A percentile compares a stretch with the other conserved stretches of the same genome.
phyloP scores from a whole-genome alignment of 176 grass and related monocot genomes.

The Oryza brachyantha region DNA sequence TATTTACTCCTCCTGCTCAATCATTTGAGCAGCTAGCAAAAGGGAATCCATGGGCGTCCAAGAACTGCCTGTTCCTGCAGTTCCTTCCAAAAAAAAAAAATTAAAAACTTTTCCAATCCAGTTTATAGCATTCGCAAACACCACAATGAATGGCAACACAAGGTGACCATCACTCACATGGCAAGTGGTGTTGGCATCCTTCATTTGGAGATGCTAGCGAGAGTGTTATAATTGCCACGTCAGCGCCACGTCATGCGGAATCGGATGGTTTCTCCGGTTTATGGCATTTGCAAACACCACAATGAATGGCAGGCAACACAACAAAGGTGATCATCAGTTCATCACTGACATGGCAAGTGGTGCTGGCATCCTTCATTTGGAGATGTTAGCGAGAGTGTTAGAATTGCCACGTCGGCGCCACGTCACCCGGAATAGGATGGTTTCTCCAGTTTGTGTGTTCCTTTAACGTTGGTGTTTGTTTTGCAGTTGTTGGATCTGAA shows the following conservation, averaged over 20 bases:
- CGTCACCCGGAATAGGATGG: not conserved
- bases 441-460: not conserved
- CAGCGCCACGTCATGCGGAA: not conserved
- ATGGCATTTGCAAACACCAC: not conserved
- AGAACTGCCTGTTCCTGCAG: not conserved
- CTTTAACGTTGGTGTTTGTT: slow-evolving; percentile 20
- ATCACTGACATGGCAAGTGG: not conserved
- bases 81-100: not conserved
- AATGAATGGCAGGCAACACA: not conserved
- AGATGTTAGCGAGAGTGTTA: not conserved
- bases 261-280: not conserved
- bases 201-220: not conserved
- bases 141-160: not conserved
- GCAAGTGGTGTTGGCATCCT: not conserved
- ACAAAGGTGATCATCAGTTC: too few species aligned
- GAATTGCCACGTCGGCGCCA: not conserved
- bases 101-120: not conserved
- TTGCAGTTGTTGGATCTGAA: slow-evolving; percentile 47
- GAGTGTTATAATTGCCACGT: not conserved
- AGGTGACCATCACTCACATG: not conserved
- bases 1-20: slow-evolving; percentile 38
- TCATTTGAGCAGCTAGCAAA: slow-evolving; percentile 27
- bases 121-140: not conserved
- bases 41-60: slow-evolving; percentile 38
- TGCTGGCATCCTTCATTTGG: not conserved